phyloP scores from a whole-genome alignment of 2,329 filamentous ascomycete genomes.

The Epichloe typhina region DNA sequence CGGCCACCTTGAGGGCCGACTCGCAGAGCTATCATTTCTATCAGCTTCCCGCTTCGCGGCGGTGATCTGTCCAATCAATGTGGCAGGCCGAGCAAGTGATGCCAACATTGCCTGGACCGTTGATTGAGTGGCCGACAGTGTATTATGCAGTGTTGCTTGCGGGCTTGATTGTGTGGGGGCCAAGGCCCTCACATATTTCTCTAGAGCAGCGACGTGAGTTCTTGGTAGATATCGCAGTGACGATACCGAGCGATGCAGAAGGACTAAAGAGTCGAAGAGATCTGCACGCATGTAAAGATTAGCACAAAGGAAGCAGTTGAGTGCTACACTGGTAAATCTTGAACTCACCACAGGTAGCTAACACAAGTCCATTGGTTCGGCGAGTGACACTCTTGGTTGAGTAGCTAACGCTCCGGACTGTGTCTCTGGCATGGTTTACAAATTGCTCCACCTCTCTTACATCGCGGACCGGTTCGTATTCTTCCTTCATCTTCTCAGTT shows the following conservation, averaged over 20 bases:
- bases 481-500: slow-evolving; percentile 74
- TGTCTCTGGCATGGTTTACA: slow-evolving; percentile 79
- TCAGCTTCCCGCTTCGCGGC: slow-evolving; percentile 63
- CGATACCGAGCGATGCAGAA: slow-evolving; percentile 39
- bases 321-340: background rate
- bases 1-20: slow-evolving; percentile 66
- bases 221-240: slow-evolving; percentile 54
- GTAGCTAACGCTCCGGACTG: slow-evolving; percentile 72
- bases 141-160: slow-evolving; percentile 57
- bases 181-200: slow-evolving; percentile 55
- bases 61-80: slow-evolving; percentile 65
- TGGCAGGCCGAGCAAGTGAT: slow-evolving; percentile 65
- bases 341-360: slow-evolving; percentile 44
- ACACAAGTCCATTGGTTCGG: slow-evolving; percentile 59
- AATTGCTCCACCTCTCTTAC: slow-evolving; percentile 87
- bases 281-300: slow-evolving; percentile 30
- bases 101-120: slow-evolving; percentile 71
- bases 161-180: slow-evolving; percentile 60
- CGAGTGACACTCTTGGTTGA: slow-evolving; percentile 73
- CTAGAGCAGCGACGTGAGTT: slow-evolving; percentile 55
- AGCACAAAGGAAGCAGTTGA: background rate
- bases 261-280: slow-evolving; percentile 50
- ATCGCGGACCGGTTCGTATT: slow-evolving; percentile 73
- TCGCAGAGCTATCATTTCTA: slow-evolving; percentile 61
- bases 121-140: slow-evolving; percentile 66